Evolutionary conservation across 192 early-diverging fungal species (phyloP).

Genomic region (Helicostylum pulchrum): DNA sequence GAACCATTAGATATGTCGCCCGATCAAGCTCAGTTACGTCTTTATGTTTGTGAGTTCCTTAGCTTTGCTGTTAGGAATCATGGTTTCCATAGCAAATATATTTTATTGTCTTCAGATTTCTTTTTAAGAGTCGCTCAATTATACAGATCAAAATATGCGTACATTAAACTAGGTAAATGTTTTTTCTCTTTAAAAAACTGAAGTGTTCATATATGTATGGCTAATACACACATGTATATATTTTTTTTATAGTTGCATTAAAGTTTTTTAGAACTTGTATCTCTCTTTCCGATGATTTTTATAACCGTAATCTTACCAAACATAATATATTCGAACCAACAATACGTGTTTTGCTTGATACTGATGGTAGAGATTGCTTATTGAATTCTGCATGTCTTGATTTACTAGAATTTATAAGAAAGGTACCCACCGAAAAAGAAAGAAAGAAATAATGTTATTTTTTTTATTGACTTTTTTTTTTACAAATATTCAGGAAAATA

Average conservation of each 20-base stretch:
- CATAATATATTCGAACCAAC: constrained; percentile 69
- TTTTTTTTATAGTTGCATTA: constrained; percentile 60
- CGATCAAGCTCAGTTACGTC: constrained; percentile 41
- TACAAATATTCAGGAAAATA: constrained; percentile 45
- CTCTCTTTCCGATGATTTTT: constrained; percentile 80
- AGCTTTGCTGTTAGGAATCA: constrained; percentile 73
- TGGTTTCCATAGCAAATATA: constrained; percentile 72
- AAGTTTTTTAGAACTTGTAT: constrained; percentile 77
- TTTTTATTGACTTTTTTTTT: background rate
- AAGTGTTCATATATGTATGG: too few relatives aligned
- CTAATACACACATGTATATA: background rate
- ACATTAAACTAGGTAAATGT: constrained; percentile 65
- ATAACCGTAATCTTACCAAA: constrained; percentile 72
- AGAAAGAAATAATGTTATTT: too few relatives aligned
- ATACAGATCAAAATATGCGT: constrained; percentile 60
- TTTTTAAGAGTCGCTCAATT: constrained; percentile 62
- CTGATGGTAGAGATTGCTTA: constrained; percentile 73
- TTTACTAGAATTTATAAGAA: constrained; percentile 78
- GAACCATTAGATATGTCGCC: constrained; percentile 22
- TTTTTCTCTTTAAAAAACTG: background rate
- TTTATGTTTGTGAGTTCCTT: constrained; percentile 74
- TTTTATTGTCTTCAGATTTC: constrained; percentile 63
- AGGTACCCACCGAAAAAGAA: constrained; percentile 43
- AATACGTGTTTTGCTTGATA: constrained; percentile 57
- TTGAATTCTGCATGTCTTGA: constrained; percentile 89